Evolutionary conservation across 2,329 filamentous ascomycete species (phyloP), one percentile per base, ranked within the genome.

Genomic region (Immersiporthe knoxdaviesiana): DNA sequence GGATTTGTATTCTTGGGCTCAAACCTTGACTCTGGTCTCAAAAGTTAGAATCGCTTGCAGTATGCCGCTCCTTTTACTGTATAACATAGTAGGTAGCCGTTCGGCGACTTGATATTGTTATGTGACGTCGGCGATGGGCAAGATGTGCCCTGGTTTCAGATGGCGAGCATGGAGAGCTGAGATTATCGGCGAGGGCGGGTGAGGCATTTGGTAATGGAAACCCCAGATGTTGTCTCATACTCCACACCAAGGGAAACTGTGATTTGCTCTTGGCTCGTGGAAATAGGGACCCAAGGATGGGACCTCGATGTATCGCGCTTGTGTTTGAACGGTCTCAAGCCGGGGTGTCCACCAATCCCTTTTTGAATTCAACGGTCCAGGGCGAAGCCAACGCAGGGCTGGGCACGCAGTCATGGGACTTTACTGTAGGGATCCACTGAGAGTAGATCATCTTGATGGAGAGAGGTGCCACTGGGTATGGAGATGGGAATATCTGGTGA

Each of bases 121-220:
- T 32, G 24, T 56, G 14, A 5, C 24, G 52, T 24, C 27, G 52
- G 14, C 27, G 52, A 56, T 21, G 27, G 24, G 44, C 44, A 30
- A 30, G 24, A 18, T 30, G 52, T 30, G n/a, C 5, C 16, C 11
- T 30, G 27, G 3, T 6, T 12, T 27, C 18, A 56, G 52, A 30
- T 16, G 52, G 52, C 52, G 7, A 56, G 24, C 24, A 30, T 14
- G 24, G 27, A 56, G 14, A 56, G 14, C 16, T 12, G 27, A 16
- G 39, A 14, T 18, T 50, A 41, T 32, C 24, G 30, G 37, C 39
- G 35, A 50, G n/a, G 27, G 41, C 61, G 14, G 14, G 61, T 16
- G 30, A 47, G 41, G 16, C 18, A 47, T 63, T 63, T 63, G 37
- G 61, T 63, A 63, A 63, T 63, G n/a, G 16, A 63, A 63, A 63